Conservation (phyloP, 1,284 basidiomycete species). For the Puccinia coronata region DNA sequence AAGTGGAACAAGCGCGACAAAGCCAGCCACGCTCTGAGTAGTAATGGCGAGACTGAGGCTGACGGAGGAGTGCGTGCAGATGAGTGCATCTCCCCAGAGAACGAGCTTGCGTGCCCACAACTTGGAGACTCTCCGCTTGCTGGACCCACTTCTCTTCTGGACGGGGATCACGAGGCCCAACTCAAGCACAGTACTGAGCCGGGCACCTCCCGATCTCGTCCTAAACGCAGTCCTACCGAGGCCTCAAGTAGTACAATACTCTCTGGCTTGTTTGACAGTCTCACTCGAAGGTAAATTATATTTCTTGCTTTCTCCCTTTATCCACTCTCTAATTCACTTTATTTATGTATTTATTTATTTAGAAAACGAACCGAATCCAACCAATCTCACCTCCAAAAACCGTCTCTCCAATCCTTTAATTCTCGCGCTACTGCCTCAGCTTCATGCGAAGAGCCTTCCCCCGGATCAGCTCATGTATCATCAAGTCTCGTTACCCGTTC, state of each 20-base stretch:
- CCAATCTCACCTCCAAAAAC: not conserved
- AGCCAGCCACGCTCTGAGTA: not conserved
- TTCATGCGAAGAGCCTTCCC: not conserved
- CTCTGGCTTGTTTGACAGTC: constrained; percentile 25
- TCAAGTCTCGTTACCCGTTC: constrained; percentile 20
- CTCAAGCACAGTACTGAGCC: not conserved
- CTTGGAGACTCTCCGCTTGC: not conserved
- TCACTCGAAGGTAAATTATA: constrained; percentile 33
- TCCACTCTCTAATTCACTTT: not conserved
- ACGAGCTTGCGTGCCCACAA: not conserved
- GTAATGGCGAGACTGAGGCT: not conserved
- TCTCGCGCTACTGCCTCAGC: not conserved
- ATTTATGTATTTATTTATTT: not conserved
- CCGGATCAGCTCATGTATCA: not conserved
- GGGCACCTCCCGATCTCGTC: constrained; percentile 26
- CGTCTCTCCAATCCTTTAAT: constrained; percentile 15
- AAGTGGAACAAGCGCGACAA: constrained; percentile 38
- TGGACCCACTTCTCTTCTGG: constrained; percentile 59
- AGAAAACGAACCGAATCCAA: constrained; percentile 13
- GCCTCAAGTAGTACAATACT: constrained; percentile 26
- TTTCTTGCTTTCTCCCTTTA: constrained; percentile 34
- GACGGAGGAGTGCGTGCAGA: not conserved
- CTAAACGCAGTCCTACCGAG: constrained; percentile 48
- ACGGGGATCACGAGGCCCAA: not conserved
- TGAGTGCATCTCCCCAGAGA: not conserved